A percentile compares a stretch with the other conserved stretches of the same genome.
These are phyloP conservation scores for Syzygium grande DNA, from an alignment of 345 rosid genomes.

Conservation along the genomic window DNA sequence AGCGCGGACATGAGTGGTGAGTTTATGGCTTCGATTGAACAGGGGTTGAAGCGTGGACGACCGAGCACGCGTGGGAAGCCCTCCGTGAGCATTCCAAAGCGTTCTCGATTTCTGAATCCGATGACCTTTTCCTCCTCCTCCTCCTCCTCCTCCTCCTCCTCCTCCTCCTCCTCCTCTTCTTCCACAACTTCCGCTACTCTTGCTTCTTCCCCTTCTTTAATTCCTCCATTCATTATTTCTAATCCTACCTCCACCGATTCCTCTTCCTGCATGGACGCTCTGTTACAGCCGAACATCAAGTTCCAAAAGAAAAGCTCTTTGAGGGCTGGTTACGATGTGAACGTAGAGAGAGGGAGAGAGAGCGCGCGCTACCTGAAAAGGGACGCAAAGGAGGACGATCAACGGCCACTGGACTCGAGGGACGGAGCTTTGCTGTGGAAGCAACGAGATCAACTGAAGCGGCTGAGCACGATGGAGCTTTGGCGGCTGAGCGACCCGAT, in stretches of 20 bases:
- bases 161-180: conserved; percentile 7
- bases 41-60: conserved; percentile 63
- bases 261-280: too few species aligned
- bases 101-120: conserved; percentile 67
- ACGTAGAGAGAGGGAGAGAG: too few species aligned
- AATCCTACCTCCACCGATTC: not conserved
- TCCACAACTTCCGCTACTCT: not conserved
- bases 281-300: too few species aligned
- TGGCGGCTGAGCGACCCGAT: not conserved
- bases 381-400: too few species aligned
- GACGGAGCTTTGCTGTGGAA: too few species aligned
- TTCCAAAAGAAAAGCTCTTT: too few species aligned
- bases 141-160: conserved; percentile 36
- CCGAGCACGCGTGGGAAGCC: conserved; percentile 46
- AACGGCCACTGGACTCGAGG: too few species aligned
- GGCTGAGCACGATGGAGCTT: not conserved
- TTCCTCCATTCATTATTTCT: not conserved
- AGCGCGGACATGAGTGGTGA: conserved; percentile 64
- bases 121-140: conserved; percentile 38
- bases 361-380: too few species aligned
- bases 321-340: too few species aligned
- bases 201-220: conserved; percentile 8
- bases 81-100: conserved; percentile 88
- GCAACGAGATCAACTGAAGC: too few species aligned
- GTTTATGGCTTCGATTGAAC: conserved; percentile 69